Base-by-base conservation (phyloP, 2,329 filamentous ascomycete genomes). In the Cytospora chrysosperma region DNA sequence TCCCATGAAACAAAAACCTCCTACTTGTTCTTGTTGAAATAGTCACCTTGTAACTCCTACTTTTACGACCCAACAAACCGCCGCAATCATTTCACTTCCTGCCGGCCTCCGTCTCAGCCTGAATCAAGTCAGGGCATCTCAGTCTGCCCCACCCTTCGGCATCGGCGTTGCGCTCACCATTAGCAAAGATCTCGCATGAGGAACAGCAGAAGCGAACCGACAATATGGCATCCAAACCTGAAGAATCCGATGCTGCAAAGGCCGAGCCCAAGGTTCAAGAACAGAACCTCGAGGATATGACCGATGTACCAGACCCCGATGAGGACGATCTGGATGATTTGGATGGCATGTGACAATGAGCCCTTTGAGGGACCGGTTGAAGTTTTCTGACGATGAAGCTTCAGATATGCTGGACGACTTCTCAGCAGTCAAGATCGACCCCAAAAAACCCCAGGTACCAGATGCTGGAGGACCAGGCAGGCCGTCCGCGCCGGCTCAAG, bases 321-420 rank as follows among this genome's bases (percentile, higher is more conserved):
- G 93, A 96, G 76, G 95, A 95, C 75, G 91, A 95, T 69, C 79
- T 95, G 24, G 91, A 97, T 72, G 95, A 98, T 72, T 81, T 99
- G 52, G 95, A 99, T 77, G 92, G 91, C 92, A 76, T 69, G 79
- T 71, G 57, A 56, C 24, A 30, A 3, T 24, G n/a, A 21, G 13
- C 32, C 24, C 24, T 50, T 51, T 52, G 6, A 34, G 49, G 32
- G n/a, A 21, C 61, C 21, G 40, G n/a, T 50, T 43, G 34, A 40
- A 30, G 19, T 43, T 53, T 54, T 37, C 66, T 69, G 59, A 68
- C 62, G 57, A 47, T 59, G 53, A 3, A 37, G n/a, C 27, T 19
- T 51, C 68, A 94, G 94, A 98, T 70, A 90, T 98, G 76, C 88
- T 99, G 28, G 92, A 97, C 73, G 91, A 97, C 68, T 99, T 99